Evolutionary conservation across 257 asterid genomes (phyloP).

Genomic region (Forsythia suspensa): DNA sequence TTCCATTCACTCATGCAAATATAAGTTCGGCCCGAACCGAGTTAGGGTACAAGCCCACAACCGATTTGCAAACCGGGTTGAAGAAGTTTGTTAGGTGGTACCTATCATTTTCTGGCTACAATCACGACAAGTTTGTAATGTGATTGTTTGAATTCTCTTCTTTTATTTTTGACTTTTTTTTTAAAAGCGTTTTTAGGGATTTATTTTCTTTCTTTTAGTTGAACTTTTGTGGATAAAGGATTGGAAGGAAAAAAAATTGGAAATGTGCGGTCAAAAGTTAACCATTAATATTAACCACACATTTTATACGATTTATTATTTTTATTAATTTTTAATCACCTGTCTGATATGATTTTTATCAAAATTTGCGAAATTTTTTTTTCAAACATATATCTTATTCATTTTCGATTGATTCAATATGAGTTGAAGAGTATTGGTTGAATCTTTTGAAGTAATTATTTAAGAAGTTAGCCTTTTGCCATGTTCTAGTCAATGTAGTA

Average conservation of each 20-base stretch:
- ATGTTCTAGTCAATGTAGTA: not conserved
- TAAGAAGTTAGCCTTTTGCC: not conserved
- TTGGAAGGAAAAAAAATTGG: not conserved
- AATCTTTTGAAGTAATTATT: not conserved
- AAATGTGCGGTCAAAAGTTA: not conserved
- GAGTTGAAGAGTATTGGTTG: not conserved
- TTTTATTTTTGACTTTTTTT: not conserved
- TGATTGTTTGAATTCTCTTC: slow-evolving; percentile 13
- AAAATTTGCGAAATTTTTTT: too few relatives aligned
- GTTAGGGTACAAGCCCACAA: slow-evolving; percentile 72
- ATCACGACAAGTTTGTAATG: slow-evolving; percentile 57
- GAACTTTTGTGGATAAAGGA: slow-evolving; percentile 3
- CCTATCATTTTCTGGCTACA: slow-evolving; percentile 59
- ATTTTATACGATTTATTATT: too few relatives aligned
- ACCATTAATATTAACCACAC: too few relatives aligned
- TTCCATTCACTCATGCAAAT: slow-evolving; percentile 79
- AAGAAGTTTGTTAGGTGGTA: slow-evolving; percentile 82
- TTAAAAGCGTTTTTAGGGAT: slow-evolving; percentile 13
- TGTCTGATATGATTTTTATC: too few relatives aligned
- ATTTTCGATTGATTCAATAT: slow-evolving; percentile 5
- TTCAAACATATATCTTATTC: slow-evolving; percentile 35
- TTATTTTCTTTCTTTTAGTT: slow-evolving; percentile 4
- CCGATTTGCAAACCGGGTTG: slow-evolving; percentile 86
- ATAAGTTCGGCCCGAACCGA: slow-evolving; percentile 65
- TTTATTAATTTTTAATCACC: too few relatives aligned